Conservation (phyloP, 2,329 filamentous ascomycete genomes). For the Capronia epimyces region DNA sequence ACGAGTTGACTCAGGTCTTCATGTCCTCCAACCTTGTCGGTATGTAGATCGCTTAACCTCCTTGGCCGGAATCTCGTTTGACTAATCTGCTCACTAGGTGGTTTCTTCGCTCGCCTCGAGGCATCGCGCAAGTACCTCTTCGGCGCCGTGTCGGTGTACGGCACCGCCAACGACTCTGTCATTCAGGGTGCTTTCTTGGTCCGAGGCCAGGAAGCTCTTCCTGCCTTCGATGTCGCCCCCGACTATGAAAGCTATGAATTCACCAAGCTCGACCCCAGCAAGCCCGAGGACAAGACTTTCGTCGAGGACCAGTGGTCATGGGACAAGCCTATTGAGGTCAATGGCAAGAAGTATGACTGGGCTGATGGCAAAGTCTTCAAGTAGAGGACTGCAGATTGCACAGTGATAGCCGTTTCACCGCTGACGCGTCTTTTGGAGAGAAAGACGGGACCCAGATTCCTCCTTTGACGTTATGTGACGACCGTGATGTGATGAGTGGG, state of each 20-base stretch:
- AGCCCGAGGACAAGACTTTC: slow-evolving; percentile 76
- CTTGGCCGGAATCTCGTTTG: not conserved
- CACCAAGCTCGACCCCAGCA: slow-evolving; percentile 89
- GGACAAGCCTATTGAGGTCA: slow-evolving; percentile 74
- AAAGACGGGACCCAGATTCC: not conserved
- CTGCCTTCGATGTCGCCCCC: slow-evolving; percentile 93
- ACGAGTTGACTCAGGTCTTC: slow-evolving; percentile 94
- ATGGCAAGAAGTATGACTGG: slow-evolving; percentile 84
- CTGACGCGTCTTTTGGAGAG: not conserved
- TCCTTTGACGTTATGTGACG: not conserved
- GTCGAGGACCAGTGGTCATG: slow-evolving; percentile 85
- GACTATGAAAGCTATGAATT: slow-evolving; percentile 96
- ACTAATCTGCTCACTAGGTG: slow-evolving; percentile 46
- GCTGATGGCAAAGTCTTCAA: slow-evolving; percentile 98
- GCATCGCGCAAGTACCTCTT: slow-evolving; percentile 97
- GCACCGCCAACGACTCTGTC: slow-evolving; percentile 78
- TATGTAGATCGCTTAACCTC: slow-evolving; percentile 34
- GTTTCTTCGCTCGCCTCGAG: slow-evolving; percentile 97
- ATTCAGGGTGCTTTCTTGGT: slow-evolving; percentile 92
- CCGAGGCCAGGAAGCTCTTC: slow-evolving; percentile 78
- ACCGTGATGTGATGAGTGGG: not conserved
- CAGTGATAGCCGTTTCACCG: not conserved
- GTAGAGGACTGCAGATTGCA: slow-evolving; percentile 53
- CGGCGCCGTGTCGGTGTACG: slow-evolving; percentile 83
- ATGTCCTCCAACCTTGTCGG: slow-evolving; percentile 98